phyloP scores from a whole-genome alignment of 2,329 filamentous ascomycete genomes.

The Capronia epimyces region DNA sequence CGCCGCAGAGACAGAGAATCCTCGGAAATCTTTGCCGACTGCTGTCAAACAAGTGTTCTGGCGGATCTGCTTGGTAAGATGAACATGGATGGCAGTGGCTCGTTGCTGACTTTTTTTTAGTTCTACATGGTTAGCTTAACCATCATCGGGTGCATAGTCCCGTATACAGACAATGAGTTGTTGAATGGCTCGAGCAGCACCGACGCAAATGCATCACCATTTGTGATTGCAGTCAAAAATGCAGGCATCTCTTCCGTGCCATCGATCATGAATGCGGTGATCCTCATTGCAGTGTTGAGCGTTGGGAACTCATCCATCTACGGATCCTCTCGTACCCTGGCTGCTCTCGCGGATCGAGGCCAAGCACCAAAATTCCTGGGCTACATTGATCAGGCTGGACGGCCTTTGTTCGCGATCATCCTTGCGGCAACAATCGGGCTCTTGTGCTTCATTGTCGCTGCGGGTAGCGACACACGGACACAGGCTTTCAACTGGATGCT shows the following conservation, averaged over 20 bases:
- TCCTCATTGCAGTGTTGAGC: constrained; percentile 79
- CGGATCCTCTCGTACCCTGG: constrained; percentile 81
- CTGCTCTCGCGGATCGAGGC: constrained; percentile 78
- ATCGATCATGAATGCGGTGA: constrained; percentile 86
- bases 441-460: constrained; percentile 68
- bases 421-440: constrained; percentile 63
- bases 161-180: constrained; percentile 61
- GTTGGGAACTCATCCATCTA: constrained; percentile 90
- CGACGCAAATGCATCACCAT: constrained; percentile 73
- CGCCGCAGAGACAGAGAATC: constrained; percentile 55
- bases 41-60: constrained; percentile 89
- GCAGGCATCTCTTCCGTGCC: constrained; percentile 75
- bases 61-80: constrained; percentile 73
- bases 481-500: constrained; percentile 72
- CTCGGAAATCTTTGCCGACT: constrained; percentile 67
- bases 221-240: constrained; percentile 84
- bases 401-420: constrained; percentile 67
- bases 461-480: constrained; percentile 33
- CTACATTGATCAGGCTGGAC: constrained; percentile 76
- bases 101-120: constrained; percentile 37
- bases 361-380: constrained; percentile 71
- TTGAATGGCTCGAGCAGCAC: constrained; percentile 52
- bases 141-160: constrained; percentile 75
- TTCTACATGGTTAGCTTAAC: constrained; percentile 82
- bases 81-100: constrained; percentile 42